Conservation (phyloP, 148 eudicot species). For the Salicornia ramosissima region DNA sequence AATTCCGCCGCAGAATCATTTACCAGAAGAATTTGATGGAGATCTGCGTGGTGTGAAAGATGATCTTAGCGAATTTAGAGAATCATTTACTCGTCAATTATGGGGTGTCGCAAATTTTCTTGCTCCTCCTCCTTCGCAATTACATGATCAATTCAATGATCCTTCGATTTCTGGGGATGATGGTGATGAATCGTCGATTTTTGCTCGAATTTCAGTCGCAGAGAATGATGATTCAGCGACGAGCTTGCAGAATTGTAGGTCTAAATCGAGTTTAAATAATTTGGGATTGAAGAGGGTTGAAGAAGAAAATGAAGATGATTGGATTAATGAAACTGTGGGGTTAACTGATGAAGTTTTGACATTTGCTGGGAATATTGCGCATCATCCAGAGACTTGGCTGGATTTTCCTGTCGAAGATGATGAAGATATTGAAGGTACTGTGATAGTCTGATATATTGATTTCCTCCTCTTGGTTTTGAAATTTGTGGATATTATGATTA, state of each 20-base stretch:
- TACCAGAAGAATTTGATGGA: slow-evolving; percentile 11
- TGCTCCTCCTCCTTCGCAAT: slow-evolving; percentile 64
- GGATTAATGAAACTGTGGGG: slow-evolving; percentile 43
- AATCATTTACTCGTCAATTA: slow-evolving; percentile 69
- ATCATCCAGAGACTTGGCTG: slow-evolving; percentile 96
- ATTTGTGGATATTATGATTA: background rate
- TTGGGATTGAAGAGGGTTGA: slow-evolving; percentile 16
- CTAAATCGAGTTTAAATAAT: background rate
- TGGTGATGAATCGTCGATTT: slow-evolving; percentile 17
- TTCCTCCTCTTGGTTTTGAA: background rate
- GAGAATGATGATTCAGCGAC: slow-evolving; percentile 9
- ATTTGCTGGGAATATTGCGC: slow-evolving; percentile 75
- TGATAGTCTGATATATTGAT: background rate
- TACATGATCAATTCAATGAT: slow-evolving; percentile 18
- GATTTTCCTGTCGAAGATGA: slow-evolving; percentile 81
- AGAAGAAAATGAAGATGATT: slow-evolving; percentile 29
- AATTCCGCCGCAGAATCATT: background rate
- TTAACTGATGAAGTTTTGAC: slow-evolving; percentile 83
- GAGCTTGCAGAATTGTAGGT: background rate
- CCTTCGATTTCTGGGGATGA: slow-evolving; percentile 20
- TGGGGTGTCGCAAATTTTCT: slow-evolving; percentile 85
- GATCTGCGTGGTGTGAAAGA: slow-evolving; percentile 55
- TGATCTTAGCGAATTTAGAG: slow-evolving; percentile 58
- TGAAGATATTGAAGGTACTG: slow-evolving; percentile 60
- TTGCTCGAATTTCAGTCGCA: slow-evolving; percentile 2